phyloP scores from a whole-genome alignment of 805 yeast genomes.

The Kluyveromyces lactis region DNA sequence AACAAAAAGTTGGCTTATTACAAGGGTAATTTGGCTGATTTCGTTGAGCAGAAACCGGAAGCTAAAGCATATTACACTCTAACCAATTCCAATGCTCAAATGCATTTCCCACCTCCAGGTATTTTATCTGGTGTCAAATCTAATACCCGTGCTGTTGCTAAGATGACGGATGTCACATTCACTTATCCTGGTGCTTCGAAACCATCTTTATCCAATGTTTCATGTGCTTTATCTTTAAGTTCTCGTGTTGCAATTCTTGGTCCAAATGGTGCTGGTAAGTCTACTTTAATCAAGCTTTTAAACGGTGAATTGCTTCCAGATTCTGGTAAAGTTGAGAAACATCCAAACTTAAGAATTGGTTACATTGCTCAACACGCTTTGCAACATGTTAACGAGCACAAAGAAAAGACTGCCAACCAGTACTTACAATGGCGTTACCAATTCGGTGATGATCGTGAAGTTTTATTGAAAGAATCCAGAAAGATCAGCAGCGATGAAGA shows the following conservation, averaged over 20 bases:
- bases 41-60: slow-evolving; percentile 88
- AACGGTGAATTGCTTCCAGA: slow-evolving; percentile 89
- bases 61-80: slow-evolving; percentile 93
- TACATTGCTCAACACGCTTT: slow-evolving; percentile 98
- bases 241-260: slow-evolving; percentile 96
- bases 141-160: slow-evolving; percentile 86
- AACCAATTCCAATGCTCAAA: slow-evolving; percentile 85
- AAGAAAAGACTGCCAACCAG: slow-evolving; percentile 96
- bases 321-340: slow-evolving; percentile 89
- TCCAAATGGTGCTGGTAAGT: slow-evolving; percentile 98
- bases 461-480: slow-evolving; percentile 85
- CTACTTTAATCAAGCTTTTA: slow-evolving; percentile 85
- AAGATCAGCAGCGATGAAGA: slow-evolving; percentile 74
- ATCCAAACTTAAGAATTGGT: slow-evolving; percentile 96
- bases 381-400: slow-evolving; percentile 94
- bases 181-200: slow-evolving; percentile 82
- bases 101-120: slow-evolving; percentile 99
- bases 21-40: slow-evolving; percentile 90
- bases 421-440: slow-evolving; percentile 97
- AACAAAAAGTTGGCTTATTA: slow-evolving; percentile 89
- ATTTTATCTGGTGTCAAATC: slow-evolving; percentile 95
- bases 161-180: slow-evolving; percentile 78
- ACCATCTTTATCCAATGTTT: slow-evolving; percentile 70
- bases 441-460: slow-evolving; percentile 97
- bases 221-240: slow-evolving; percentile 88